These are phyloP conservation scores for Fusarium zealandicum DNA, from an alignment of 2,329 filamentous ascomycete species.

Conservation along the genomic window DNA sequence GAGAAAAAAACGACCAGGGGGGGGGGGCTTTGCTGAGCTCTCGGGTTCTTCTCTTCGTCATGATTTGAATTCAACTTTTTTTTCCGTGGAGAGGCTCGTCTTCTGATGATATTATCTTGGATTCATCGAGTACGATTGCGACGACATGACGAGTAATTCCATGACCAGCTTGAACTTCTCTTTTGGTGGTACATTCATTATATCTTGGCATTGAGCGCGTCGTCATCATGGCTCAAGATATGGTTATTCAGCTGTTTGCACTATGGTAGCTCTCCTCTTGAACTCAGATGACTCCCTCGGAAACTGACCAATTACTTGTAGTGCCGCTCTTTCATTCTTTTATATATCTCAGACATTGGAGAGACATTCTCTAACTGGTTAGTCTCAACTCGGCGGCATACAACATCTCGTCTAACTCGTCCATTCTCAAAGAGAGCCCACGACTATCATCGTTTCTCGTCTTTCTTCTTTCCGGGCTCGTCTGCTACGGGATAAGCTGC, in stretches of 20 bases:
- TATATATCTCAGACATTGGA: slow-evolving; percentile 57
- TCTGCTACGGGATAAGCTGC: slow-evolving; percentile 52
- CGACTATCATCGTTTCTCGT: slow-evolving; percentile 57
- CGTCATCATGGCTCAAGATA: slow-evolving; percentile 33
- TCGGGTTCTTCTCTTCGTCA: slow-evolving; percentile 21
- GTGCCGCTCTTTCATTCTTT: slow-evolving; percentile 56
- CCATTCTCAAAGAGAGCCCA: slow-evolving; percentile 51
- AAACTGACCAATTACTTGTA: slow-evolving; percentile 28
- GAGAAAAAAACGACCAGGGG: slow-evolving; percentile 23
- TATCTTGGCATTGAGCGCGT: slow-evolving; percentile 14
- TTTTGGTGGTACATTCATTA: slow-evolving; percentile 13
- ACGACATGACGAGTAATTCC: slow-evolving; percentile 24
- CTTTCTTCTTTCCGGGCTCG: slow-evolving; percentile 53
- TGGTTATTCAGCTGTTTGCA: slow-evolving; percentile 35
- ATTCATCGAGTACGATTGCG: neutral
- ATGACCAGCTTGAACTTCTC: slow-evolving; percentile 11
- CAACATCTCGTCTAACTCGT: slow-evolving; percentile 15
- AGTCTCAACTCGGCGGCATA: slow-evolving; percentile 8
- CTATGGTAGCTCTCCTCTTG: slow-evolving; percentile 28
- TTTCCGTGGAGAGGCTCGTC: neutral
- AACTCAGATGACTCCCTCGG: neutral
- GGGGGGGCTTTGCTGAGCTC: slow-evolving; percentile 8
- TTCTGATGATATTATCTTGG: slow-evolving; percentile 1
- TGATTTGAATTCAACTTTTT: slow-evolving; percentile 18
- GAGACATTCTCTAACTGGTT: slow-evolving; percentile 58